Evolutionary conservation across 805 yeast species (phyloP), one percentile per base, ranked within the genome.

Genomic region (Hanseniaspora nectarophila): DNA sequence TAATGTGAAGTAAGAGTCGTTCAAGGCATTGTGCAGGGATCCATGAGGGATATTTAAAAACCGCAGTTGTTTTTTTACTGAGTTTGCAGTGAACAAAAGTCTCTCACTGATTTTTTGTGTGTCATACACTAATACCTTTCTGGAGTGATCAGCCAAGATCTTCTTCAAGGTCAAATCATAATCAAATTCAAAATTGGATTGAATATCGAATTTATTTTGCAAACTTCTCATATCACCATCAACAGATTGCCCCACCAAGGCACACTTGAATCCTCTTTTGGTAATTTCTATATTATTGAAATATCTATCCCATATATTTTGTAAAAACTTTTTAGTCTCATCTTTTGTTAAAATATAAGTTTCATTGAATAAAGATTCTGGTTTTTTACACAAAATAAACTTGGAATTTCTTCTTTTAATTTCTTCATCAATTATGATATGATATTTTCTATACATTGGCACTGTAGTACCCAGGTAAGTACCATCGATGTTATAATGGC

Each of bases 11-110:
- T 78, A 77, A 6, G 85, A 77, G 62, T 82, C 89, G 59, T 82
- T 82, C 2, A 81, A 85, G 1, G 84, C 88, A 60, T 82, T 82
- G 61, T 82, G 88, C 44, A 82, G 65, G 56, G 69, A 72, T 0
- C 79, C 73, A 59, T 77, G 78, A 1, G 85, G 83, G 5, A 82
- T 70, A 26, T 68, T 66, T 46, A 77, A 64, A 45, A 70, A 60
- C 38, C 74, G 62, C 16, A 81, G 65, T n/a, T 49, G 53, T 34
- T 42, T 49, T n/a, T 49, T 49, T 5, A 49, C 53, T 3, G 53
- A 49, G 5, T 23, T 20, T 4, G 45, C 38, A 29, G 24, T n/a
- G 20, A 44, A 16, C 15, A 49, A 24, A 3, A 49, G 10, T 0
- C 76, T 61, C 20, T 71, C 73, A 15, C 75, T 70, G 42, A 82